Conservation (phyloP, 805 yeast species). For the Kodamaea kakaduensis region DNA sequence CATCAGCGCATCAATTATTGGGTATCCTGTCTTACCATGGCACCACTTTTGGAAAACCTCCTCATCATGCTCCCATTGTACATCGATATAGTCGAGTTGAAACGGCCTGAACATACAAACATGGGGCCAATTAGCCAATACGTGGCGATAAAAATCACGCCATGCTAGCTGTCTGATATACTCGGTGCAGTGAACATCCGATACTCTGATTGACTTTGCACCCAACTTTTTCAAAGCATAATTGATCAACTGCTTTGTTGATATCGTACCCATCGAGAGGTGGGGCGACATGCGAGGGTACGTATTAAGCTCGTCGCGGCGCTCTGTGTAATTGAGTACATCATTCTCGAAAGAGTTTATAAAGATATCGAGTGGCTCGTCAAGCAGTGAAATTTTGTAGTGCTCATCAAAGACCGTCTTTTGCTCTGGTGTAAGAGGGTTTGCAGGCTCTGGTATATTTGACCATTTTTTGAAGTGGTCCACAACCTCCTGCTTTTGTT, state of each 20-base stretch:
- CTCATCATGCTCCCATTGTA: conserved; percentile 42
- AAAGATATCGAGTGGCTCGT: conserved; percentile 26
- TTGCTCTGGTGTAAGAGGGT: conserved; percentile 11
- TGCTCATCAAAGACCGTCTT: conserved; percentile 18
- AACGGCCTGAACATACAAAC: conserved; percentile 48
- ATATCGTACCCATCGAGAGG: conserved; percentile 44
- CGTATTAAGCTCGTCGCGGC: conserved; percentile 21
- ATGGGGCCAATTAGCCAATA: conserved; percentile 47
- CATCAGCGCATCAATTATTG: conserved; percentile 59
- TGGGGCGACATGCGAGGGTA: conserved; percentile 42
- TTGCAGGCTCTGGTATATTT: not conserved
- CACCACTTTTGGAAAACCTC: conserved; percentile 48
- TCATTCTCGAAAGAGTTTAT: conserved; percentile 26
- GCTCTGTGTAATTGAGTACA: conserved; percentile 26
- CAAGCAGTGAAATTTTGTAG: conserved; percentile 31
- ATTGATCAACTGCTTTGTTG: conserved; percentile 37
- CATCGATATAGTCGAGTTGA: conserved; percentile 37
- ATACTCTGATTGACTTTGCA: conserved; percentile 1
- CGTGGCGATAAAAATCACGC: conserved; percentile 55
- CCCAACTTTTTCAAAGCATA: conserved; percentile 17
- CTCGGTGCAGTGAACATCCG: conserved; percentile 15
- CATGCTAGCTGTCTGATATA: conserved; percentile 56
- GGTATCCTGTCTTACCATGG: conserved; percentile 50
- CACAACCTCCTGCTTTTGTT: not conserved
- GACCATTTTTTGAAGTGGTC: not conserved